Evolutionary conservation across 139 green algal species (phyloP).

Genomic region (Eudorina sp.): DNA sequence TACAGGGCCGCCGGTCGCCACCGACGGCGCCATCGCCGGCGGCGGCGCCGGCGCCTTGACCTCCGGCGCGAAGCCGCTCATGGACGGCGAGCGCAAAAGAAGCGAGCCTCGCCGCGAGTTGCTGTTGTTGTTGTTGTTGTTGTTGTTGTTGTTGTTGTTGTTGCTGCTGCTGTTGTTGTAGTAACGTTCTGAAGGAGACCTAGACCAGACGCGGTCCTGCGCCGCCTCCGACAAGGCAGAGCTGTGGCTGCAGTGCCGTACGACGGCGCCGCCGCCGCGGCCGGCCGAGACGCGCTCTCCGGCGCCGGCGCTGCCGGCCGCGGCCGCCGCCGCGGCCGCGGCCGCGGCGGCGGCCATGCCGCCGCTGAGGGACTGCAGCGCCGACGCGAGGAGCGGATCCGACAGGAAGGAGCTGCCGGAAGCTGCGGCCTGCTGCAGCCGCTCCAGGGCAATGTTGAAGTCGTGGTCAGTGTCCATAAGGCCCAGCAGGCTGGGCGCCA

Average conservation of each 20-base stretch:
- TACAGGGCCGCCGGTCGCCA: not conserved
- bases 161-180: too few relatives aligned
- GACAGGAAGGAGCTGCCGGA: not conserved
- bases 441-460: not conserved
- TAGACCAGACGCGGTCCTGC: not conserved
- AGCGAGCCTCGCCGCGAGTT: not conserved
- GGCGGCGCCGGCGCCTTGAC: not conserved
- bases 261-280: not conserved
- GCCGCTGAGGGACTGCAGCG: not conserved
- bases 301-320: too few relatives aligned
- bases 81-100: not conserved
- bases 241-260: not conserved
- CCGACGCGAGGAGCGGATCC: not conserved
- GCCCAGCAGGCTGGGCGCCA: conserved; percentile 18
- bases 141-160: too few relatives aligned
- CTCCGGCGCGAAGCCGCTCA: not conserved
- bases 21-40: not conserved
- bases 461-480: conserved; percentile 14
- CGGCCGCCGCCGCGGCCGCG: not conserved
- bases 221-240: not conserved
- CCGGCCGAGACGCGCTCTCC: too few relatives aligned
- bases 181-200: not conserved
- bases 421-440: not conserved
- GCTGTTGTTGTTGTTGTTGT: too few relatives aligned
- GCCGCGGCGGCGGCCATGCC: not conserved